These are phyloP conservation scores for Obelidium mucronatum DNA, from an alignment of 192 early-diverging fungal genomes.

Conservation along the genomic window DNA sequence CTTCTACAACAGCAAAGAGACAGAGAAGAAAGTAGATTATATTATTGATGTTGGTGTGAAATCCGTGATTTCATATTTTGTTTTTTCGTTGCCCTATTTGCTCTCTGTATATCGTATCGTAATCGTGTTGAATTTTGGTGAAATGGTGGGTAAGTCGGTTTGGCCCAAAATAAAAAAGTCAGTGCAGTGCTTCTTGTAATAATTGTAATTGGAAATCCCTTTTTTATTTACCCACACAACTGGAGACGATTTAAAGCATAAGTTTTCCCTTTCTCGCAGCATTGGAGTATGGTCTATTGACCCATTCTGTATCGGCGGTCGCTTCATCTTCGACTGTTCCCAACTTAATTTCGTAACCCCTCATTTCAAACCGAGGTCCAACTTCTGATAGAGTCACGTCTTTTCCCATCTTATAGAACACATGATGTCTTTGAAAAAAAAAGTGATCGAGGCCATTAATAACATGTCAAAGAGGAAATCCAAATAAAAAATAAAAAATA, in stretches of 20 bases:
- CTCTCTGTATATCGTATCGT: too few relatives aligned
- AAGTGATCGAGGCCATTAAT: neutral
- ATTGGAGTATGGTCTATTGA: slow-evolving; percentile 81
- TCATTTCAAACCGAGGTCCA: slow-evolving; percentile 98
- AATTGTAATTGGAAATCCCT: too few relatives aligned
- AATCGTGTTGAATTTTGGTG: too few relatives aligned
- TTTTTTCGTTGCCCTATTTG: too few relatives aligned
- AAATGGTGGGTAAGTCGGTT: too few relatives aligned
- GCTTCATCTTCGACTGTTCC: slow-evolving; percentile 94
- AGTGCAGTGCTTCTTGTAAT: too few relatives aligned
- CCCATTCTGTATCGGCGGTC: slow-evolving; percentile 95
- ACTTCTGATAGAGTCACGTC: slow-evolving; percentile 96
- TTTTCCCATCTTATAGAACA: slow-evolving; percentile 90
- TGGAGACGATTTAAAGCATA: slow-evolving; percentile 7
- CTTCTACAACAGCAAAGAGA: too few relatives aligned
- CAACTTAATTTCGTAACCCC: slow-evolving; percentile 93
- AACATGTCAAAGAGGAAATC: neutral
- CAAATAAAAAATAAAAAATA: neutral
- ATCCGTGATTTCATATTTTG: too few relatives aligned
- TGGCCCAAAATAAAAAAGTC: too few relatives aligned
- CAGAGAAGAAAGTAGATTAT: neutral
- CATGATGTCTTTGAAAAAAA: slow-evolving; percentile 81
- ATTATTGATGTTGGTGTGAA: too few relatives aligned
- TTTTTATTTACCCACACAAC: neutral
- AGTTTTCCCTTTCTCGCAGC: slow-evolving; percentile 82